Base-by-base conservation (phyloP, 768 basidiomycete species). In the Kwoniella sp. region DNA sequence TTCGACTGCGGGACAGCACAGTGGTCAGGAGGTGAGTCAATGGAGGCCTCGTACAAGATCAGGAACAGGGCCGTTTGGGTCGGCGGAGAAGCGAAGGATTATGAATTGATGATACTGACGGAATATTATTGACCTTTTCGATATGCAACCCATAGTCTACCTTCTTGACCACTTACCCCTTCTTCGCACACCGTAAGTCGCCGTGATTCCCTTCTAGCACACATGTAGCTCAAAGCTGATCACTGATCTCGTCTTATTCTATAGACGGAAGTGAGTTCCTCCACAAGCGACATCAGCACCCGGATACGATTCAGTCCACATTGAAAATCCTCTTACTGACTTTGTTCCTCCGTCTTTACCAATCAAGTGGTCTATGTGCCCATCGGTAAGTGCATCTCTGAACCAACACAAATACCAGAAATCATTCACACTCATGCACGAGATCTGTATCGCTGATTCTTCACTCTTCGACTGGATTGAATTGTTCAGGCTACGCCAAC, bases 1-100 rank as follows among this genome's bases (percentile, higher is more conserved):
- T 49, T 88, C 87, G 25, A 88, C 88, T 0, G 88, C 84, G 0
- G 82, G 83, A 22, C 86, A 83, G 10, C 90, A 90, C 60, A 90
- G 91, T 63, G 91, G 91, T 22, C 91, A 92, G 33, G 74, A 76
- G 64, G 69, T 71, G 58, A 54, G 65, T 62, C 8, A 44, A 19
- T 15, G 17, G 40, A 44, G 8, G 17, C 7, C 33, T 33, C 5
- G 5, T 33, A 33, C 33, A n/a, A n/a, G n/a, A n/a, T n/a, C n/a
- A n/a, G n/a, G 46, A 19, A 47, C 46, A 17, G 46, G 46, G 46
- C n/a, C n/a, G n/a, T n/a, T n/a, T n/a, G n/a, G n/a, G n/a, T n/a
- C n/a, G n/a, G n/a, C n/a, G n/a, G n/a, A n/a, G n/a, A n/a, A n/a
- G n/a, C n/a, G n/a, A n/a, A n/a, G n/a, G n/a, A n/a, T n/a, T n/a